Conservation (phyloP, 1,284 basidiomycete genomes). For the Trichosporon faecale region DNA sequence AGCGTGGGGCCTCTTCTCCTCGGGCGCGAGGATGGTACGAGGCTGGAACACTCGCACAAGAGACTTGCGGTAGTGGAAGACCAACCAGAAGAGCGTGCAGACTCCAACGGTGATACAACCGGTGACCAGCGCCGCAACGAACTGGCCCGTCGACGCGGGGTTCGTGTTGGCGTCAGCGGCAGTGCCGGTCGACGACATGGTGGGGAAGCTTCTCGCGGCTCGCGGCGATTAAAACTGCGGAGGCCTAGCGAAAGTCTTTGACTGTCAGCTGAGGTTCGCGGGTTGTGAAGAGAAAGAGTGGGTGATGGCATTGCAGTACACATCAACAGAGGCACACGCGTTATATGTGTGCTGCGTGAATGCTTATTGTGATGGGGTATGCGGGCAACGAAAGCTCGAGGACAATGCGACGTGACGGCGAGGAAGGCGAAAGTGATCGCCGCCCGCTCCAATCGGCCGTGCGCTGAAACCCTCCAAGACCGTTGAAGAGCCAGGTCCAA, state of each 20-base stretch:
- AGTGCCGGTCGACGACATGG: conserved; percentile 6
- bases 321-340: background rate
- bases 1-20: conserved; percentile 26
- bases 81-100: conserved; percentile 37
- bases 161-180: conserved; percentile 12
- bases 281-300: too few relatives aligned
- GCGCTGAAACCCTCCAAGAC: background rate
- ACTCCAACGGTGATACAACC: conserved; percentile 45
- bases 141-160: conserved; percentile 36
- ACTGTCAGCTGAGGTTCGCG: background rate
- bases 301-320: background rate
- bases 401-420: background rate
- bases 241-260: background rate
- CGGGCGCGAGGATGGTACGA: conserved; percentile 40
- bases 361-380: background rate
- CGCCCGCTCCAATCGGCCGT: background rate
- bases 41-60: conserved; percentile 46
- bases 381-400: background rate
- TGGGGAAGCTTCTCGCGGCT: background rate
- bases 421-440: background rate
- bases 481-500: background rate
- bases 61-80: conserved; percentile 37
- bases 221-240: background rate
- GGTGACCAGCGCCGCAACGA: conserved; percentile 48
- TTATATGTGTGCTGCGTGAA: background rate